These are phyloP conservation scores for Allodekkera sacchari DNA, from an alignment of 805 yeast species.

Conservation along the genomic window DNA sequence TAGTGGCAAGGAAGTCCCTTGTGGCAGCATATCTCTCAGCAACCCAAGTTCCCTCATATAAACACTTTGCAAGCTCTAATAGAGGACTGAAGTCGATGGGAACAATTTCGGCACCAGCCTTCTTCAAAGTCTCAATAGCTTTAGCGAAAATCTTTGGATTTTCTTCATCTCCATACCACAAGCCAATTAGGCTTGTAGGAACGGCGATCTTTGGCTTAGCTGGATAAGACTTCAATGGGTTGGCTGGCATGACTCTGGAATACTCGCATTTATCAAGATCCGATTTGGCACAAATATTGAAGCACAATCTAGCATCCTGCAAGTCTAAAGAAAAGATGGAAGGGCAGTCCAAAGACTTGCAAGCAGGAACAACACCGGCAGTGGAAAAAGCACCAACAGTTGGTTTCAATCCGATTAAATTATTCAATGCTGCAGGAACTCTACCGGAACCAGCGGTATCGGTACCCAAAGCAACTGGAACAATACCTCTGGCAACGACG, in stretches of 20 bases:
- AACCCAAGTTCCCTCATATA: slow-evolving; percentile 99
- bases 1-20: slow-evolving; percentile 57
- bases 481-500: slow-evolving; percentile 82
- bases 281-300: slow-evolving; percentile 60
- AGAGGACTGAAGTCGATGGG: slow-evolving; percentile 68
- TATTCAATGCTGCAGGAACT: slow-evolving; percentile 93
- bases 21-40: slow-evolving; percentile 88
- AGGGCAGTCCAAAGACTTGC: slow-evolving; percentile 89
- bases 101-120: slow-evolving; percentile 49
- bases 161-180: slow-evolving; percentile 74
- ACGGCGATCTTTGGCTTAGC: slow-evolving; percentile 62
- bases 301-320: slow-evolving; percentile 74
- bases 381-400: slow-evolving; percentile 83
- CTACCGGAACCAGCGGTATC: slow-evolving; percentile 98
- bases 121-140: slow-evolving; percentile 48
- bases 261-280: slow-evolving; percentile 69
- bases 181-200: slow-evolving; percentile 50
- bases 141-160: slow-evolving; percentile 61
- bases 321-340: slow-evolving; percentile 75
- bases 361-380: slow-evolving; percentile 94
- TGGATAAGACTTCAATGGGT: slow-evolving; percentile 54
- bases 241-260: slow-evolving; percentile 65
- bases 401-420: slow-evolving; percentile 87
- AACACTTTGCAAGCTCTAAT: slow-evolving; percentile 72
- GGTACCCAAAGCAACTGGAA: slow-evolving; percentile 85